Conservation (phyloP, 257 asterid genomes). For the Lantana camara region DNA sequence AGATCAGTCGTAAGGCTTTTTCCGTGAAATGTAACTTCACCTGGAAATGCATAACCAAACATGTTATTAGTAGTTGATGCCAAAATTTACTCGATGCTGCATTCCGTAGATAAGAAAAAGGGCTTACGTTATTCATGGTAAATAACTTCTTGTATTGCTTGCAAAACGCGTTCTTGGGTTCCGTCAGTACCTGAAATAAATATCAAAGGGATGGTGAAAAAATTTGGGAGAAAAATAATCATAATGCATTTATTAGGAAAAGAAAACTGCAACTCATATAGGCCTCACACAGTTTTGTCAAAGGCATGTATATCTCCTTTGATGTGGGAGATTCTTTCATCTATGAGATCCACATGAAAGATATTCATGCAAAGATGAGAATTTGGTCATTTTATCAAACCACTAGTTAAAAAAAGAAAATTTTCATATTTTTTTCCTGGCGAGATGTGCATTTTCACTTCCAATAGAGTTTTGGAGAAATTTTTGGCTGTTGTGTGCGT, state of each 20-base stretch:
- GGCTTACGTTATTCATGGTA: constrained; percentile 80
- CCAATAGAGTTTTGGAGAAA: too few relatives aligned
- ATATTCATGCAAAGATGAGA: too few relatives aligned
- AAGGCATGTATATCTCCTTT: neutral
- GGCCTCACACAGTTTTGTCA: neutral
- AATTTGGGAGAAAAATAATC: constrained; percentile 6
- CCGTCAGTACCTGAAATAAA: constrained; percentile 64
- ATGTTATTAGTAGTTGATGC: constrained; percentile 10
- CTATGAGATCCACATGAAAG: too few relatives aligned
- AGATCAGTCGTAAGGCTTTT: constrained; percentile 65
- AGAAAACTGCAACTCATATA: neutral
- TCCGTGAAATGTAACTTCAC: constrained; percentile 80
- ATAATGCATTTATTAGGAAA: constrained; percentile 4
- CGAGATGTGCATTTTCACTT: too few relatives aligned
- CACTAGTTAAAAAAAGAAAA: too few relatives aligned
- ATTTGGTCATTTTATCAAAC: too few relatives aligned
- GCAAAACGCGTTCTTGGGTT: constrained; percentile 90
- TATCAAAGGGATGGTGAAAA: constrained; percentile 21
- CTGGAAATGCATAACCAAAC: constrained; percentile 38
- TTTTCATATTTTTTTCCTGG: too few relatives aligned
- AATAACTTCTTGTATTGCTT: constrained; percentile 90
- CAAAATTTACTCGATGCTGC: constrained; percentile 13
- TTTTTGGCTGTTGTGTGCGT: too few relatives aligned
- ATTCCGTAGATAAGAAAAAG: neutral
- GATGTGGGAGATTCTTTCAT: neutral